These are phyloP conservation scores for Coniophora puteana DNA, from an alignment of 1,284 basidiomycete species.

Conservation along the genomic window DNA sequence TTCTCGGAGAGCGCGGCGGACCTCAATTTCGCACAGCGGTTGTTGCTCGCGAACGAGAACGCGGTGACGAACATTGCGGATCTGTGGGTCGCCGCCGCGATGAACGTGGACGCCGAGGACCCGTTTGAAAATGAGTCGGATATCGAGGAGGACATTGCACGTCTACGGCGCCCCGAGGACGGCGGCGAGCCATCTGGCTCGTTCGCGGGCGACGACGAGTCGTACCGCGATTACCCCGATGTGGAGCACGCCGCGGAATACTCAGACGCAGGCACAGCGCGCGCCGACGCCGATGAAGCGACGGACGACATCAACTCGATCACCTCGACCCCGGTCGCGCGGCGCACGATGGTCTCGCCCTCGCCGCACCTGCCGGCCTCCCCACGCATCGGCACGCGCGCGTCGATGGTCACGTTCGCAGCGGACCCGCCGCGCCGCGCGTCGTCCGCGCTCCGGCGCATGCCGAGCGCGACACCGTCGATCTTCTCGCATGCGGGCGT, in stretches of 20 bases:
- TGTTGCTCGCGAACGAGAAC: constrained; percentile 91
- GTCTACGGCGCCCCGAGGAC: constrained; percentile 25
- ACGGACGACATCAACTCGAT: constrained; percentile 18
- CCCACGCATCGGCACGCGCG: constrained; percentile 25
- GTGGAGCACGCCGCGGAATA: constrained; percentile 16
- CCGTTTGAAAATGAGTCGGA: constrained; percentile 61
- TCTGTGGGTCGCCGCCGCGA: constrained; percentile 91
- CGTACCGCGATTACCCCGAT: constrained; percentile 28
- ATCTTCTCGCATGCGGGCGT: constrained; percentile 82
- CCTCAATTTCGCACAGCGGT: constrained; percentile 82
- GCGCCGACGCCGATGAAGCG: constrained; percentile 8
- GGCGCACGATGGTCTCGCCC: constrained; percentile 21
- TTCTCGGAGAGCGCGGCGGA: too few species aligned
- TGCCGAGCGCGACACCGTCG: constrained; percentile 58
- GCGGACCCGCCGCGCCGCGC: too few species aligned
- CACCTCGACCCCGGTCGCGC: constrained; percentile 12
- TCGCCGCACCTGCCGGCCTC: constrained; percentile 27
- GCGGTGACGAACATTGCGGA: constrained; percentile 87
- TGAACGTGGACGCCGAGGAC: constrained; percentile 84
- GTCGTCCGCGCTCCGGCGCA: constrained; percentile 44
- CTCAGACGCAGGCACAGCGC: too few species aligned
- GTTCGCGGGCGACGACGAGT: constrained; percentile 30
- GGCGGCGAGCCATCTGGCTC: too few species aligned
- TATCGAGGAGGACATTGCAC: constrained; percentile 32
- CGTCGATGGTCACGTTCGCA: too few species aligned